Conservation (phyloP, 2,329 filamentous ascomycete species). For the Paraconiothyrium brasiliense region DNA sequence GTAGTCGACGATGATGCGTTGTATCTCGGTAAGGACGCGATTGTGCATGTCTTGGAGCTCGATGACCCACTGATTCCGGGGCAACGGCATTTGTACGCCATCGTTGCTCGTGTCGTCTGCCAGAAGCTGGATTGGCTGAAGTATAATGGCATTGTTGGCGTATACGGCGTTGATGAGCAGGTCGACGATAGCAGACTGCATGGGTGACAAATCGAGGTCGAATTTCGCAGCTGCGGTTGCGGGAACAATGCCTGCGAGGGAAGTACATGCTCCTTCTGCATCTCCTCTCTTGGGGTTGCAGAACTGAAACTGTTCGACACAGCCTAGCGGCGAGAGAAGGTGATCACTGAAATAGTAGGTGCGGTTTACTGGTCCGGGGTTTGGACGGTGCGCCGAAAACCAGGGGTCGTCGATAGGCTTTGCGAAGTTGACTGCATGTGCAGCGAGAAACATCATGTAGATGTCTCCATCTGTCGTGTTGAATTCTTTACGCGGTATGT, state of each 20-base stretch:
- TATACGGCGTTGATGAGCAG: slow-evolving; percentile 13
- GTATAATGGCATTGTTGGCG: slow-evolving; percentile 11
- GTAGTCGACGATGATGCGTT: slow-evolving; percentile 25
- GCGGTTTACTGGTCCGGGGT: neutral
- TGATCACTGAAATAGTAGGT: slow-evolving; percentile 15
- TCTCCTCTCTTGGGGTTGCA: neutral
- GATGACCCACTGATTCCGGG: slow-evolving; percentile 41
- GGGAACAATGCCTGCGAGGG: slow-evolving; percentile 18
- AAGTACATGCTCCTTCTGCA: slow-evolving; percentile 7
- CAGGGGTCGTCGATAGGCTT: slow-evolving; percentile 20
- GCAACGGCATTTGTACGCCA: slow-evolving; percentile 24
- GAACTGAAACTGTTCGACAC: slow-evolving; percentile 17
- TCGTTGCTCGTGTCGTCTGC: slow-evolving; percentile 11
- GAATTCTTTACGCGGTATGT: slow-evolving; percentile 16
- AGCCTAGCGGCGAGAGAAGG: slow-evolving; percentile 16
- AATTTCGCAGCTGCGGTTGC: slow-evolving; percentile 17
- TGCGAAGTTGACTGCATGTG: slow-evolving; percentile 14
- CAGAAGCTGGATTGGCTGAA: slow-evolving; percentile 1
- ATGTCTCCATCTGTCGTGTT: slow-evolving; percentile 19
- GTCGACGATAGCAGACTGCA: slow-evolving; percentile 16
- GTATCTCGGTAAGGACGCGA: slow-evolving; percentile 34
- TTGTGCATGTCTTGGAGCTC: slow-evolving; percentile 40
- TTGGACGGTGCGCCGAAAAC: slow-evolving; percentile 19
- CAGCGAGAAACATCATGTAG: slow-evolving; percentile 11
- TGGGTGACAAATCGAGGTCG: slow-evolving; percentile 11